A percentile compares a stretch with the other conserved stretches of the same genome.
Evolutionary conservation across 441 rosid species (phyloP).

Genomic region (Aquilaria agallochum): DNA sequence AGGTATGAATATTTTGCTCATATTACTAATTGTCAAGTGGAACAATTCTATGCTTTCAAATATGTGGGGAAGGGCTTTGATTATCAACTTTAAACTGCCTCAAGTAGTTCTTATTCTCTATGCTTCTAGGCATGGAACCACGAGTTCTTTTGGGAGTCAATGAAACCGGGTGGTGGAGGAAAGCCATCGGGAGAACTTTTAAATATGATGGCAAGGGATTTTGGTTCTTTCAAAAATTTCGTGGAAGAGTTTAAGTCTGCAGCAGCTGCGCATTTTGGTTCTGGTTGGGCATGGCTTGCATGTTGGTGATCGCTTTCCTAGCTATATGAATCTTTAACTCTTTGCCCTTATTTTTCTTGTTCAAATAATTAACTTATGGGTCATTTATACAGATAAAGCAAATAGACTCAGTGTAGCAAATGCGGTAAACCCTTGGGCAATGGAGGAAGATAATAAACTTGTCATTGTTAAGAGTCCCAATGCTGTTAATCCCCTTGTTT

Average conservation of each 20-base stretch:
- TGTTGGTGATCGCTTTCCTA: conserved; percentile 39
- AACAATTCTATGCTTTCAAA: not conserved
- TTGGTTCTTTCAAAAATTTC: conserved; percentile 65
- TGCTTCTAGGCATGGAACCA: conserved; percentile 85
- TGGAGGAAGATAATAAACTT: conserved; percentile 78
- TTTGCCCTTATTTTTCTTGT: not conserved
- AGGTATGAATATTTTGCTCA: conserved; percentile 34
- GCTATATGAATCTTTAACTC: conserved; percentile 2
- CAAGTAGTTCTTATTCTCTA: not conserved
- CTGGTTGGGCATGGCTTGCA: conserved; percentile 98
- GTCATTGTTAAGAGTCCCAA: conserved; percentile 79
- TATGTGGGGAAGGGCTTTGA: not conserved
- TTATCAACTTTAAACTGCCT: not conserved
- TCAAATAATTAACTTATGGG: not conserved
- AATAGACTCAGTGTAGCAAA: conserved; percentile 62
- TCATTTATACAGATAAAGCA: conserved; percentile 58
- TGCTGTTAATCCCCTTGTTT: conserved; percentile 86
- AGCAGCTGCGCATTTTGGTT: conserved; percentile 82
- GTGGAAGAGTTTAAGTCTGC: conserved; percentile 51
- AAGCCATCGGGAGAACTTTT: conserved; percentile 80
- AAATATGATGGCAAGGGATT: conserved; percentile 71
- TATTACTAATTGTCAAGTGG: not conserved
- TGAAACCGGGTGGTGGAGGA: conserved; percentile 92
- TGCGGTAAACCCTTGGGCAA: conserved; percentile 62
- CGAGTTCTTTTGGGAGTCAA: conserved; percentile 91